A percentile compares a stretch with the other conserved stretches of the same genome.
Conservation (phyloP, 305 asterid species). For the Vinca major region DNA sequence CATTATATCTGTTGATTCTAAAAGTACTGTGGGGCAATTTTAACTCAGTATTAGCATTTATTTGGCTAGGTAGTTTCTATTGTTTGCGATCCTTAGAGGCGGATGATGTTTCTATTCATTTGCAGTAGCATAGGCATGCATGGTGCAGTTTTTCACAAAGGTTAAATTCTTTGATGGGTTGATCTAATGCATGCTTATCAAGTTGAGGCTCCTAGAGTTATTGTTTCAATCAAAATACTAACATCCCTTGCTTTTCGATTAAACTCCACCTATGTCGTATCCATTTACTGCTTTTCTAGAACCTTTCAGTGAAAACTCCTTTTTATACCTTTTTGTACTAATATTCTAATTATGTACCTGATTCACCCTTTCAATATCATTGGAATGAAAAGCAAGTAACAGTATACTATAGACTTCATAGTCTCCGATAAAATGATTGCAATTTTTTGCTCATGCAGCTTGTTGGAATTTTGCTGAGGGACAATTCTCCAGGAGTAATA, state of each 20-base stretch:
- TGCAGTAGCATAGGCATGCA: neutral
- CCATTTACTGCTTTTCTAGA: neutral
- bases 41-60: neutral
- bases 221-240: neutral
- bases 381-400: neutral
- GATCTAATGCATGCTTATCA: neutral
- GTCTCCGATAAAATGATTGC: neutral
- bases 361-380: neutral
- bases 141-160: neutral
- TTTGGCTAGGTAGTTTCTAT: neutral
- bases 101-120: neutral
- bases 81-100: neutral
- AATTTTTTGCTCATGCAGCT: conserved; percentile 38
- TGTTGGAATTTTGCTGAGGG: conserved; percentile 74
- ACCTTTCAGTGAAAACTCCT: neutral
- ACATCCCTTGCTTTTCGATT: neutral
- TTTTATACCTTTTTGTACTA: neutral
- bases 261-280: neutral
- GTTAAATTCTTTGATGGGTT: neutral
- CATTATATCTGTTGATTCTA: neutral
- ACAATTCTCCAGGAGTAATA: conserved; percentile 87
- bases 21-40: neutral
- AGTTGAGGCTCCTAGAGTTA: neutral
- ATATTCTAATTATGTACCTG: neutral
- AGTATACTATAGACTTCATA: neutral